Percentiles rank a stretch among this genome's conserved stretches.
Evolutionary conservation across 225 moss, liverwort and hornwort species (phyloP).

Genomic region (Neckera pumila): DNA sequence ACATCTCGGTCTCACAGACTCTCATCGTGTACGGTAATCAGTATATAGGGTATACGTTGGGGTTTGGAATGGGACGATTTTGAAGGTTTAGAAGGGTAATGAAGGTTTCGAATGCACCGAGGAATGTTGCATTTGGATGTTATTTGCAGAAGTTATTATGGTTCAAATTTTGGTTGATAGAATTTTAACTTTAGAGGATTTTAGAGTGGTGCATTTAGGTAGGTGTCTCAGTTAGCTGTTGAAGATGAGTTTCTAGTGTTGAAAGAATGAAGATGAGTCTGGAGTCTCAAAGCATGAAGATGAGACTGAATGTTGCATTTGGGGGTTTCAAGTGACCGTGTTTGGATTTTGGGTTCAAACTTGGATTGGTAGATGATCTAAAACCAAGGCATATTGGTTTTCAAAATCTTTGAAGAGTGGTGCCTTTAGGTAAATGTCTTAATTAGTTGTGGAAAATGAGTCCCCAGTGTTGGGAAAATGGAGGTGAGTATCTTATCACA

Average conservation of each 20-base stretch:
- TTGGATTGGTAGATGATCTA: neutral
- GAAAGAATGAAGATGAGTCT: neutral
- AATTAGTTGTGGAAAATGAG: neutral
- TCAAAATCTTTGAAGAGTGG: neutral
- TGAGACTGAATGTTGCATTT: neutral
- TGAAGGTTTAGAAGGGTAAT: neutral
- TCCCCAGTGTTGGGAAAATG: neutral
- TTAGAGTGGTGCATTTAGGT: neutral
- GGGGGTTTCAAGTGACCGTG: neutral
- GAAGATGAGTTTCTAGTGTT: neutral
- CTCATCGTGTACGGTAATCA: too few species aligned
- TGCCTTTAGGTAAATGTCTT: neutral
- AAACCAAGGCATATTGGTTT: neutral
- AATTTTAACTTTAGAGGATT: neutral
- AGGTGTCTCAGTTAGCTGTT: neutral
- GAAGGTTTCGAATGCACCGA: neutral
- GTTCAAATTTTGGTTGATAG: neutral
- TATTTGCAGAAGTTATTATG: neutral
- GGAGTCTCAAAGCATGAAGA: neutral
- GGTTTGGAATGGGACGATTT: neutral
- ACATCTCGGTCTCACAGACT: neutral
- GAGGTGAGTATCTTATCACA: neutral
- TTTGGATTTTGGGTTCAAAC: neutral
- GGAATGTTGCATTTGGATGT: neutral
- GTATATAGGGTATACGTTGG: neutral